Conservation (phyloP, 1,284 basidiomycete genomes). For the Acaromyces ingoldii region DNA sequence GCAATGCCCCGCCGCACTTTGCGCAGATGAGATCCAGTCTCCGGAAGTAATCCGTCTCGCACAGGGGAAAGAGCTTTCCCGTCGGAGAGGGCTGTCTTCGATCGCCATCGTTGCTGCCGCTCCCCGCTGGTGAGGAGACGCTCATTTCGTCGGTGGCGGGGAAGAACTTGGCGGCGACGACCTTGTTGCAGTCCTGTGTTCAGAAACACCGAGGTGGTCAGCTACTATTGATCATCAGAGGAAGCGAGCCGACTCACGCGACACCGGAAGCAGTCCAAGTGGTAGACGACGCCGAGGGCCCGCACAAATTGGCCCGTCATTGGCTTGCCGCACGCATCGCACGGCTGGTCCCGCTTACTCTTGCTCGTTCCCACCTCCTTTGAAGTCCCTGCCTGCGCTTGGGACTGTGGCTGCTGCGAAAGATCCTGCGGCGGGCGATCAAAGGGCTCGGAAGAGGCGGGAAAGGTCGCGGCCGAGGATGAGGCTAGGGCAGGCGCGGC, state of each 20-base stretch:
- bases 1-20: conserved; percentile 85
- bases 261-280: conserved; percentile 94
- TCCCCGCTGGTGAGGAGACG: conserved; percentile 64
- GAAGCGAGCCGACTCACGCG: no score
- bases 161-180: conserved; percentile 98
- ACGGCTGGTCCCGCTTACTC: conserved; percentile 35
- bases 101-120: conserved; percentile 30
- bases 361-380: no score
- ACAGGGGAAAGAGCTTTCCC: conserved; percentile 54
- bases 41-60: conserved; percentile 95
- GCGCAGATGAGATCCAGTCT: conserved; percentile 92
- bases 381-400: background rate
- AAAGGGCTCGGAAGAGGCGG: no score
- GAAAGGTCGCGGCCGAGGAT: no score
- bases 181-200: conserved; percentile 93
- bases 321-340: conserved; percentile 40
- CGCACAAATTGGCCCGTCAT: conserved; percentile 93
- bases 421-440: no score
- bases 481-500: no score
- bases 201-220: no score
- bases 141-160: conserved; percentile 62
- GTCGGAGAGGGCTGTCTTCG: background rate
- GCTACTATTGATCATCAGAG: conserved; percentile 4
- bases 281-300: conserved; percentile 88
- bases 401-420: background rate